Base-by-base conservation (phyloP, 345 rosid species). In the Acer campestre region DNA sequence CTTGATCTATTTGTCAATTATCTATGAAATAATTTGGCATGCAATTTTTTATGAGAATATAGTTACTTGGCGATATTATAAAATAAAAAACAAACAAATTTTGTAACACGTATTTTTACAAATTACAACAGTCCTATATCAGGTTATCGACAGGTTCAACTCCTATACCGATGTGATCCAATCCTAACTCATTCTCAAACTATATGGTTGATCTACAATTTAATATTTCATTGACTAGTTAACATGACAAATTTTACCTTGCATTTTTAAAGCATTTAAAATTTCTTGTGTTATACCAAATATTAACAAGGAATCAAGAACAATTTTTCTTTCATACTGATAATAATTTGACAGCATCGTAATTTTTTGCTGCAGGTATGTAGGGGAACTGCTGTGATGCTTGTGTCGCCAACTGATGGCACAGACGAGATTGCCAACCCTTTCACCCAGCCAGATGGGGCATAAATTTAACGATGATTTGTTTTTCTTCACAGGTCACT, bases 401-500 rank as follows among this genome's bases (percentile, higher is more conserved):
- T 96, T 11, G 99, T 96, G 44, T 96, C 98, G 18, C 98, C 99
- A 44, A 94, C 98, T 0, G 99, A 96, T 80, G 99, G 98, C 27
- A 96, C 98, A 2, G 99, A 96, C 59, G 99, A 96, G 85, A 96
- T 96, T 22, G 97, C 99, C 70, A 96, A 96, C 84, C 99, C 99
- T 31, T 96, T 96, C 10, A 51, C 87, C 79, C 97, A 92, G 77
- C 90, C 95, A 16, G 99, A 95, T 71, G 98, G 98, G 27, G 89
- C 96, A 79, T 96, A 89, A 82, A 74, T 79, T 0, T 67, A 11
- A 59, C 80, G 75, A 75, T 14, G 27, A 22, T 14, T 10, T 67
- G 42, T 5, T 66, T 64, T 61, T 48, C 61, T 23, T 44, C 38
- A n/a, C 27, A 31, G 17, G 20, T 14, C 23, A 22, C 79, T 10